Evolutionary conservation across 2,329 filamentous ascomycete genomes (phyloP).

Genomic region (Verticillium alfalfae): DNA sequence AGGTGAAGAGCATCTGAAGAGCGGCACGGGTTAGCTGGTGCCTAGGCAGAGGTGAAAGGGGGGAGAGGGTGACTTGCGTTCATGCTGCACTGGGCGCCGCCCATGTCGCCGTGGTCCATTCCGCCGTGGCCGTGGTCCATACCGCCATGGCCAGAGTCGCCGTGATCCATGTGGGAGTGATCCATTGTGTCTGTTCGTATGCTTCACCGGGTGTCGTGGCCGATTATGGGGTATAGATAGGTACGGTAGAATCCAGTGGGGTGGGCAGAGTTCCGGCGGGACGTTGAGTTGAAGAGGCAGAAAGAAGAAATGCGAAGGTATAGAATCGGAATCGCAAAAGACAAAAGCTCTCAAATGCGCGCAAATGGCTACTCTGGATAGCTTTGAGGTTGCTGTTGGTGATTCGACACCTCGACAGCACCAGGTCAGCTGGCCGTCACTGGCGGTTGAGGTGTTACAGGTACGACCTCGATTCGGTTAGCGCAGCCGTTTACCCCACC

Average conservation of each 20-base stretch:
- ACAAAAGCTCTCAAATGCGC: slow-evolving; percentile 36
- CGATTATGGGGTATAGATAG: not conserved
- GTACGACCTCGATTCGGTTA: not conserved
- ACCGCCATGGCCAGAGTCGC: slow-evolving; percentile 21
- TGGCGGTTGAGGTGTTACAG: not conserved
- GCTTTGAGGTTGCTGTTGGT: not conserved
- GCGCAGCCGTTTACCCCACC: not conserved
- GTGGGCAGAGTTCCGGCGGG: not conserved
- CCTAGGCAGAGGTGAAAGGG: not conserved
- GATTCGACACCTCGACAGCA: not conserved
- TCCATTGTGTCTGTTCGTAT: slow-evolving; percentile 26
- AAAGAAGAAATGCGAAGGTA: not conserved
- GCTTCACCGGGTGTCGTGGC: not conserved
- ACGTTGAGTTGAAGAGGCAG: not conserved
- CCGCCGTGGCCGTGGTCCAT: slow-evolving; percentile 22
- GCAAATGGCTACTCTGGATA: slow-evolving; percentile 14
- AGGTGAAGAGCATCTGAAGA: slow-evolving; percentile 91
- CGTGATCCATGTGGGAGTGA: slow-evolving; percentile 26
- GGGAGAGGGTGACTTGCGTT: slow-evolving; percentile 54
- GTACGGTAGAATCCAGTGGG: not conserved
- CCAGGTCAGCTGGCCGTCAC: not conserved
- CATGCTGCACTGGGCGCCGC: slow-evolving; percentile 75
- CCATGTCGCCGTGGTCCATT: slow-evolving; percentile 53
- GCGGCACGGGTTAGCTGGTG: not conserved
- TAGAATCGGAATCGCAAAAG: not conserved